Evolutionary conservation across 768 basidiomycete species (phyloP).

Genomic region (Punctularia strigosozonata): DNA sequence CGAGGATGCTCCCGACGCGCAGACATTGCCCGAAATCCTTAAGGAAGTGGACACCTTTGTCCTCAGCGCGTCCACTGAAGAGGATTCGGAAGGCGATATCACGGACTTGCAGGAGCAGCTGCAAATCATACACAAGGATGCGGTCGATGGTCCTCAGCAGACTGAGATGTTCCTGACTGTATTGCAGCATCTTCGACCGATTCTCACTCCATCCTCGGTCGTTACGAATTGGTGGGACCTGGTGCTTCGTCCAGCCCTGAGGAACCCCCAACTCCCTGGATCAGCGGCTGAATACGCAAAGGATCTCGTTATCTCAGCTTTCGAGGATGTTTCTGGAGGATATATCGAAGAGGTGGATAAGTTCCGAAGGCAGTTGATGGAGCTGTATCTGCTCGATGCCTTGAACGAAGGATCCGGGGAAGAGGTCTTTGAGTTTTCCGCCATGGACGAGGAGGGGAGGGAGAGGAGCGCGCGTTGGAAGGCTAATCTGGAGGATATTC

Average conservation of each 20-base stretch:
- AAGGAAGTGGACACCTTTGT: slow-evolving; percentile 44
- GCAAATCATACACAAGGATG: slow-evolving; percentile 47
- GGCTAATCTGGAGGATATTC: slow-evolving; percentile 62
- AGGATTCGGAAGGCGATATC: slow-evolving; percentile 31
- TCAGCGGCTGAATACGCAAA: slow-evolving; percentile 53
- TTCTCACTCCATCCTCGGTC: slow-evolving; percentile 52
- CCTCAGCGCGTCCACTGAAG: slow-evolving; percentile 32
- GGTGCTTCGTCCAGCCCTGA: slow-evolving; percentile 63
- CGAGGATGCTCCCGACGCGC: slow-evolving; percentile 38
- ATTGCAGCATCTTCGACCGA: slow-evolving; percentile 47
- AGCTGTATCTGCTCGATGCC: slow-evolving; percentile 68
- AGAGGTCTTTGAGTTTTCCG: slow-evolving; percentile 68
- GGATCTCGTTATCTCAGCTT: slow-evolving; percentile 54
- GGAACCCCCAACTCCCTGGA: slow-evolving; percentile 57
- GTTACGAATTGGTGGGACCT: slow-evolving; percentile 78
- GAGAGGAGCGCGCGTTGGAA: slow-evolving; percentile 60
- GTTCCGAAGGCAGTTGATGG: slow-evolving; percentile 59
- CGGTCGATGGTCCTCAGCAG: slow-evolving; percentile 50
- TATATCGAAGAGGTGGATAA: slow-evolving; percentile 41
- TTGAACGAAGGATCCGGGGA: slow-evolving; percentile 63
- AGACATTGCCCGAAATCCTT: slow-evolving; percentile 37
- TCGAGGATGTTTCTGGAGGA: slow-evolving; percentile 33
- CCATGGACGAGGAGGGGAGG: slow-evolving; percentile 48
- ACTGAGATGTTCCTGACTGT: slow-evolving; percentile 57
- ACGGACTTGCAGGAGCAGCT: slow-evolving; percentile 55